Base-by-base conservation (phyloP, 345 rosid genomes). In the Aegle marmelos region DNA sequence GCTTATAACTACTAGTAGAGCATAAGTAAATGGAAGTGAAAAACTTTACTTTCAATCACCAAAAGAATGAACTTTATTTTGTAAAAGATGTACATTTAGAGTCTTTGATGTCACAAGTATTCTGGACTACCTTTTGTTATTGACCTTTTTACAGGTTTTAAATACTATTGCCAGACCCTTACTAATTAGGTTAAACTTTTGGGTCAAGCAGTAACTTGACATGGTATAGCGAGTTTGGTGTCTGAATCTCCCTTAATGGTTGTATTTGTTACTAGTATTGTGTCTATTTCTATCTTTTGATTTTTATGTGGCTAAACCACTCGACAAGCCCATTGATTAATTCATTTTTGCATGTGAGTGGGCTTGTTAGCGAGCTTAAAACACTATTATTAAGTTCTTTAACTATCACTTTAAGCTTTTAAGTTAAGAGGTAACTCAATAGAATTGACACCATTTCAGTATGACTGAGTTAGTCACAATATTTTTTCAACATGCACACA, bases 401-500 rank as follows among this genome's bases (percentile, higher is more conserved):
- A 53, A 16, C 57, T 53, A 53, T 53, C 8, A 53, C 22, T 19
- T 53, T 53, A 53, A 53, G 8, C 57, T 53, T 53, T 53, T 53
- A 19, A 53, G 57, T 53, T 17, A 17, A 53, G 22, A 16, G 6
- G 57, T 53, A 53, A 53, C 6, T 53, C 5, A 53, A 16, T 17
- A 53, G 57, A 19, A 1, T 17, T 16, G 10, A 9, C 39, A 8
- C 34, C 1, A 56, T 74, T 57, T 57, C 11, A 76, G 27, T 30
- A 67, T 33, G 62, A 25, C 50, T 59, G 28, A 24, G 68, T 78
- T 57, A 54, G 39, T 37, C 56, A 64, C 24, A 13, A 60, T 33
- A 6, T 53, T 63, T 60, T 60, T 71, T 58, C 70, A 75, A 50
- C 27, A 21, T 53, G 24, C 50, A 22, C 70, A 62, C 83, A 95